Base-by-base conservation (phyloP, 176 grass and related monocot species). In the Cenchrus americanus region DNA sequence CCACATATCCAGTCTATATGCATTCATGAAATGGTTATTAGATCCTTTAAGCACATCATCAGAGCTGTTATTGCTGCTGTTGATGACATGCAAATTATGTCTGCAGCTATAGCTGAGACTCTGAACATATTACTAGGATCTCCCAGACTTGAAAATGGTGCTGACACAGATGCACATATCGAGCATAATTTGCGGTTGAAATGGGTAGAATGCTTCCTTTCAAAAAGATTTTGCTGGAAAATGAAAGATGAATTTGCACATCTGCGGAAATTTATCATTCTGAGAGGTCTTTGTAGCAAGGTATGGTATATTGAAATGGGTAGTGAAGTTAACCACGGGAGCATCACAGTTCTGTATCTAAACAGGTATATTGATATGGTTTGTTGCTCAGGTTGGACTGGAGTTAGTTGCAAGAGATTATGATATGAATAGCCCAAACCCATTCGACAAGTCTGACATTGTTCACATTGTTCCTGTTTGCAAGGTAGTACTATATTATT, bases 1-100 rank as follows among this genome's bases (percentile, higher is more conserved):
- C 93, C 97, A 55, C 97, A 99, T 76, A 99, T 99, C 87, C 97
- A 99, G 70, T 94, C 97, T 67, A 96, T 99, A 76, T 99, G 97
- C 88, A 96, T 99, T 73, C 97, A 99, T 90, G 97, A 99, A 89
- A 99, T 99, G 97, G 86, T 99, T 14, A 95, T 91, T 87, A 88
- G 97, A 87, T 80, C 97, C 53, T 96, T 99, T 83, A 99, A 99
- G 84, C 86, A 94, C 76, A 84, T 99, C 66, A 58, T 99, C 46
- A 88, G 91, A 86, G 91, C 97, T 87, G 97, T 94, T 84, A 91
- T 99, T 87, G 87, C 97, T 77, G 85, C 93, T 87, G 89, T 92
- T 22, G 84, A 89, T 63, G 86, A 90, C 83, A 89, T 96, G 55
- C 85, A 85, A 85, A 83, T 85, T 83, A 83, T 93, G 70, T 83